Percentiles rank a stretch among this genome's conserved stretches.
These are phyloP conservation scores for Alternaria solani DNA, from an alignment of 2,329 filamentous ascomycete species.

Conservation along the genomic window DNA sequence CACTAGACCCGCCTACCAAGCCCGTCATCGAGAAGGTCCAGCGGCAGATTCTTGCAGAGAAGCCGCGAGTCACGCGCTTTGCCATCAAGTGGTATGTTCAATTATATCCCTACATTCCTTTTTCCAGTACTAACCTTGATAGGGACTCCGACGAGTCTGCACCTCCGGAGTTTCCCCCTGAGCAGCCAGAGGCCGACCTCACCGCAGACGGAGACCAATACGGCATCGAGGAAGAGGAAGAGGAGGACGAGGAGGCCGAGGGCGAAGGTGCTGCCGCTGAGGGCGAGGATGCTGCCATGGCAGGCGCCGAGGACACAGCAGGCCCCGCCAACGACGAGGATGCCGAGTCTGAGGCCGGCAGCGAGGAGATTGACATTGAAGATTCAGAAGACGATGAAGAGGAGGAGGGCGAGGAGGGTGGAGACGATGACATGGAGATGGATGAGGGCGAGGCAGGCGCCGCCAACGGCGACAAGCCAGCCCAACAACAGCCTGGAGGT, in stretches of 20 bases:
- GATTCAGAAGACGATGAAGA: slow-evolving; percentile 78
- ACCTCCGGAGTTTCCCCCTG: slow-evolving; percentile 93
- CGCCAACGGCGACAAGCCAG: slow-evolving; percentile 47
- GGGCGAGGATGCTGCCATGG: slow-evolving; percentile 79
- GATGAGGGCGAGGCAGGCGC: slow-evolving; percentile 58
- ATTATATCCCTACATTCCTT: background rate
- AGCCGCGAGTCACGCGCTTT: slow-evolving; percentile 95
- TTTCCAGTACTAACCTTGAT: slow-evolving; percentile 26
- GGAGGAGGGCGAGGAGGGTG: slow-evolving; percentile 66
- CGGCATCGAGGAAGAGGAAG: slow-evolving; percentile 80
- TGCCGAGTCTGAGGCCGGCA: slow-evolving; percentile 75
- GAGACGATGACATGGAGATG: slow-evolving; percentile 66
- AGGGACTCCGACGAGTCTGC: slow-evolving; percentile 99
- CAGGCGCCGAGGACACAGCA: slow-evolving; percentile 67
- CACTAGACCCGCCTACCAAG: slow-evolving; percentile 87
- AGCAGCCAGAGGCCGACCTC: slow-evolving; percentile 94
- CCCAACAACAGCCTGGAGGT: slow-evolving; percentile 34
- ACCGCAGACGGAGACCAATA: slow-evolving; percentile 86
- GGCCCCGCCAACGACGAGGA: slow-evolving; percentile 67
- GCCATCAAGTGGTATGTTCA: slow-evolving; percentile 91
- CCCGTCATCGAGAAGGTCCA: slow-evolving; percentile 90
- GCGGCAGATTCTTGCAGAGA: slow-evolving; percentile 93
- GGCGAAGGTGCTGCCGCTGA: slow-evolving; percentile 59
- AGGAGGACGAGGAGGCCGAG: slow-evolving; percentile 67
- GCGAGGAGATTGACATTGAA: slow-evolving; percentile 80